Percentiles rank a stretch among this genome's conserved stretches.
These are phyloP conservation scores for Globisporangium takayamanum DNA, from an alignment of 352 stramenopile genomes.

Conservation along the genomic window DNA sequence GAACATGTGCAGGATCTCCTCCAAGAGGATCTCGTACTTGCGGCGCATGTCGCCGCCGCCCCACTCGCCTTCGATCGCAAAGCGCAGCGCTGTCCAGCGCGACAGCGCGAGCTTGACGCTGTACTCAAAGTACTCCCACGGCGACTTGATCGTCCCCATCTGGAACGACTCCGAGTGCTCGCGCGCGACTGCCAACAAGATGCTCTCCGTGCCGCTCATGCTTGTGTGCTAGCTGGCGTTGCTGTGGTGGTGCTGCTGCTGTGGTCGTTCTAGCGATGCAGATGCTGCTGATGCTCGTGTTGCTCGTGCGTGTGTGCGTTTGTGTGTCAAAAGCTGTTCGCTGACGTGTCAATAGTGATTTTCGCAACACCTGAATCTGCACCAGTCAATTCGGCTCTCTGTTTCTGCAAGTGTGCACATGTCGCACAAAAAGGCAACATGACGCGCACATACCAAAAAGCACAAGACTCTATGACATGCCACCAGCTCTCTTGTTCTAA, in stretches of 20 bases:
- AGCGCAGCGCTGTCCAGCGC: constrained; percentile 78
- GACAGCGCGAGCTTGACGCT: constrained; percentile 68
- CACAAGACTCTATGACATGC: not conserved
- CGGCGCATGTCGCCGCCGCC: constrained; percentile 68
- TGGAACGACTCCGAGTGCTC: constrained; percentile 49
- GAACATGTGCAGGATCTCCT: constrained; percentile 73
- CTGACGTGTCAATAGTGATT: not conserved
- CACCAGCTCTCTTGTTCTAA: constrained; percentile 3
- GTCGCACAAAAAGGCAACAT: constrained; percentile 6
- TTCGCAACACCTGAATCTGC: not conserved
- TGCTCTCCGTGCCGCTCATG: constrained; percentile 43
- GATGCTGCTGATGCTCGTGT: constrained; percentile 10
- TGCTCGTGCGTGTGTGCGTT: not conserved
- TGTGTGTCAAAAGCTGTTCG: constrained; percentile 4
- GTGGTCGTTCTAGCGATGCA: too few species aligned
- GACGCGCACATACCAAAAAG: not conserved
- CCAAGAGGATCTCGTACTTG: constrained; percentile 80
- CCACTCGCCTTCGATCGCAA: constrained; percentile 82
- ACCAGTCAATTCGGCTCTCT: constrained; percentile 7
- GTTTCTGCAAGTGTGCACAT: constrained; percentile 1
- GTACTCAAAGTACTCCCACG: constrained; percentile 84
- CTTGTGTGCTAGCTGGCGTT: constrained; percentile 1
- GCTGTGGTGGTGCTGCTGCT: too few species aligned
- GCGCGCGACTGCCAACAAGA: constrained; percentile 45
- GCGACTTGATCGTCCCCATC: constrained; percentile 53